Conservation (phyloP, 2,329 filamentous ascomycete genomes). For the Bipolaris bicolor region DNA sequence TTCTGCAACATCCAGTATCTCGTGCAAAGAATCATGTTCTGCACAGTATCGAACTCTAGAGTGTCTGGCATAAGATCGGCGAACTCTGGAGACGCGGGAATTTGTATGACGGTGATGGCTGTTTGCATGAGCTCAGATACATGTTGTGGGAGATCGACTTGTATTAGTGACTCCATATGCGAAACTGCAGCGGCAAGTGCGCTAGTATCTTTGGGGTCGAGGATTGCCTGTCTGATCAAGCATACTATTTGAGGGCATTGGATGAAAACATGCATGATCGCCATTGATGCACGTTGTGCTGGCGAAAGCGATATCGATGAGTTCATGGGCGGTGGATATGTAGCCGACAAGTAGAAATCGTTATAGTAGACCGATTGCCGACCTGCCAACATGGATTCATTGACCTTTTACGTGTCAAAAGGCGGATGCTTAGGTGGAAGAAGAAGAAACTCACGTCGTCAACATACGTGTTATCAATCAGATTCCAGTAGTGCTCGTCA, state of each 20-base stretch:
- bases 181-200: slow-evolving; percentile 31
- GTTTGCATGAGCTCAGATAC: slow-evolving; percentile 26
- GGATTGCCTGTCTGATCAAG: slow-evolving; percentile 27
- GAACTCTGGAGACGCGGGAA: slow-evolving; percentile 22
- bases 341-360: slow-evolving; percentile 34
- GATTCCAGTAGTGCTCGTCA: slow-evolving; percentile 37
- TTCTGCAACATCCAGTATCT: slow-evolving; percentile 38
- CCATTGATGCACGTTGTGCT: slow-evolving; percentile 29
- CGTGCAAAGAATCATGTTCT: slow-evolving; percentile 31
- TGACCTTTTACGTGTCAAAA: slow-evolving; percentile 29
- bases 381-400: slow-evolving; percentile 37
- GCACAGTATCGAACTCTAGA: slow-evolving; percentile 30
- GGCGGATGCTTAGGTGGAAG: neutral
- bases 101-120: slow-evolving; percentile 15
- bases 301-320: slow-evolving; percentile 10
- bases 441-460: slow-evolving; percentile 36
- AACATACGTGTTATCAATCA: slow-evolving; percentile 43
- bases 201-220: slow-evolving; percentile 25
- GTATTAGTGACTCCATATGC: slow-evolving; percentile 31
- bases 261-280: slow-evolving; percentile 40
- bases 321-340: slow-evolving; percentile 24
- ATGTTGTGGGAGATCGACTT: slow-evolving; percentile 21
- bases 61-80: slow-evolving; percentile 29
- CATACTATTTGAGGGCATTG: slow-evolving; percentile 36
- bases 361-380: slow-evolving; percentile 40